Evolutionary conservation across 2,329 filamentous ascomycete species (phyloP), one percentile per base, ranked within the genome.

Genomic region (Aspergillus terreus): DNA sequence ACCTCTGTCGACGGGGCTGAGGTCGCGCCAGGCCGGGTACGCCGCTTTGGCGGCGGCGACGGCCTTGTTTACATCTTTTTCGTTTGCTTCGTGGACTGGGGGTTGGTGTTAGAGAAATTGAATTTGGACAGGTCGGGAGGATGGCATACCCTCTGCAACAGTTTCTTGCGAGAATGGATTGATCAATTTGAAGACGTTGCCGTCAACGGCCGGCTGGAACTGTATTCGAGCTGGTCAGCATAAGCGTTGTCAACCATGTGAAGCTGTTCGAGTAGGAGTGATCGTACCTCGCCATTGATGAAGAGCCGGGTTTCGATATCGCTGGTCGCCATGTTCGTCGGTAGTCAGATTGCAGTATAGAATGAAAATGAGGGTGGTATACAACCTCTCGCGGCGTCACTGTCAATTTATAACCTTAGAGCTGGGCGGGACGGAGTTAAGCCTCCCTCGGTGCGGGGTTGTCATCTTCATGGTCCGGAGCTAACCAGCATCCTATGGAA

Each of bases 11-110:
- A 59, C 53, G 6, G 68, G 63, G 2, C 65, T 63, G n/a, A 72
- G 60, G 10, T 70, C 66, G 14, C 64, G 62, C 70, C 70, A 74
- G 25, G 66, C 57, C 27, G 69, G 68, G 49, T 71, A 71, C 3
- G 71, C 70, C 12, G 63, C 63, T 46, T 67, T 63, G 68, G 44
- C 27, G 61, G 68, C 69, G 19, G 61, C 61, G 19, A 73, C 70
- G 9, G 71, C 71, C 21, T 61, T 58, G 48, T 73, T 60, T 15
- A 67, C 65, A 42, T 73, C 70, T 46, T 65, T 41, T 46, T 54
- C 58, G 19, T 54, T 57, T 25, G 69, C 68, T 59, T 70, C 66
- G 25, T 62, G 58, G 41, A 71, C 67, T 70, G 48, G 12, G 23
- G 23, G 40, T 1, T 42, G 15, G 19, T 42, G 40, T 42, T 17